Evolutionary conservation across 805 yeast genomes (phyloP), one percentile per base, ranked within the genome.

Genomic region (Kodamaea jinghongensis): DNA sequence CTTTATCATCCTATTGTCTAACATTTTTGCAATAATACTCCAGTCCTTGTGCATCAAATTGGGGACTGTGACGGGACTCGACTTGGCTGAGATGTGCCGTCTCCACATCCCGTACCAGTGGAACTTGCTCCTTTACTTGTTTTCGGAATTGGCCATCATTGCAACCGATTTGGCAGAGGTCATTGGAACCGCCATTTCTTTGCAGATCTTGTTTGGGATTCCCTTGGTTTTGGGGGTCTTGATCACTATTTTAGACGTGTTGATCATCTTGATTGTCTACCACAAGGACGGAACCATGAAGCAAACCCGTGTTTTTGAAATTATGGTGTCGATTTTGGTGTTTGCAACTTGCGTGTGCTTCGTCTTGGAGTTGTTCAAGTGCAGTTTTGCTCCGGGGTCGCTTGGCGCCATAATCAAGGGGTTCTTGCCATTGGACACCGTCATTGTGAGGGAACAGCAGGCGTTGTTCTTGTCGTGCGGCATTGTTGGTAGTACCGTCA

Each of bases 151-250:
- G 16, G 96, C 96, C 2, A 89, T 89, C 45, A 82, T 89, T 26
- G 95, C 96, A 7, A 89, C 97, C 0, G 97, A 89, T 58, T 65
- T 89, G 51, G 96, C 96, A 1, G 97, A 89, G 60, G 96, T 89
- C 8, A 91, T 89, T 6, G 97, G 97, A 2, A 84, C 96, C 3
- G 96, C 96, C 8, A 86, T 89, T 34, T 79, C 96, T 0, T 68
- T 89, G 37, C 81, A 86, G 49, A 86, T 89, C 43, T 59, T 89
- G 17, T 81, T 89, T 51, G 71, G 75, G 1, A 77, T 89, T 8
- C 96, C 96, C 0, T 67, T 89, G 41, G 56, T 80, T 1, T 60
- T 73, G 28, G 97, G 97, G 39, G 95, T 89, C 2, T 46, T 84
- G 5, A 58, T 89, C 27, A 89, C 97, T 0, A 82, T 89, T 1